phyloP scores from a whole-genome alignment of 768 basidiomycete genomes.

The Pleurotus tuoliensis region DNA sequence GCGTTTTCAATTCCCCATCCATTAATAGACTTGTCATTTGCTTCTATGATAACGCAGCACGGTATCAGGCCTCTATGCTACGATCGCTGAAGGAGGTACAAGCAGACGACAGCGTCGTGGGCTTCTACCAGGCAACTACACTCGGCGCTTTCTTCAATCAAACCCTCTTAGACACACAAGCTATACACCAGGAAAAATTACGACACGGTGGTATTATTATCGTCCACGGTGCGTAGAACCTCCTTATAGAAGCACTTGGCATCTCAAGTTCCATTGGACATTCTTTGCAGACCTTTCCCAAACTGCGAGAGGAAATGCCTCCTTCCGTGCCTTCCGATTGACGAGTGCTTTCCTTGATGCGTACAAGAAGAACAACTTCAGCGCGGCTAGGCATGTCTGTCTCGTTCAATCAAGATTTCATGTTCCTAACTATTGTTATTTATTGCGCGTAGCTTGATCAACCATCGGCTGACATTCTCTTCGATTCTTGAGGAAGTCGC shows the following conservation, averaged over 20 bases:
- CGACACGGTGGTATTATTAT: constrained; percentile 83
- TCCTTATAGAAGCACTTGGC: background rate
- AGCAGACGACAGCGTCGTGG: constrained; percentile 87
- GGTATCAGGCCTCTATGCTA: constrained; percentile 83
- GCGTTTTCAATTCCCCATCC: constrained; percentile 6
- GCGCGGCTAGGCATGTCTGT: constrained; percentile 65
- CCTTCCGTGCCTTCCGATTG: constrained; percentile 86
- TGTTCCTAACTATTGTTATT: constrained; percentile 16
- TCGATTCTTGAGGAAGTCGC: constrained; percentile 85
- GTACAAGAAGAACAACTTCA: constrained; percentile 80
- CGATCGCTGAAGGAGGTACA: constrained; percentile 88
- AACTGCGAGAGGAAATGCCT: constrained; percentile 77
- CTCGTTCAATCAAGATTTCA: constrained; percentile 5
- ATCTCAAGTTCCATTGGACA: background rate
- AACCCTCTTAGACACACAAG: constrained; percentile 75
- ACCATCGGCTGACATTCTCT: constrained; percentile 79
- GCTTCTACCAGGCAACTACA: constrained; percentile 89
- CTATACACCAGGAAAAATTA: constrained; percentile 80
- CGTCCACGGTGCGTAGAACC: constrained; percentile 63
- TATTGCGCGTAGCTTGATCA: constrained; percentile 55
- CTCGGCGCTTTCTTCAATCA: constrained; percentile 86
- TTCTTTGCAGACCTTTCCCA: constrained; percentile 63
- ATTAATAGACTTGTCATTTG: constrained; percentile 7
- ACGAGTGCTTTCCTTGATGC: constrained; percentile 79
- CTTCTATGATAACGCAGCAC: constrained; percentile 38